phyloP scores from a whole-genome alignment of 768 basidiomycete genomes.

The Termitomyces sp. region DNA sequence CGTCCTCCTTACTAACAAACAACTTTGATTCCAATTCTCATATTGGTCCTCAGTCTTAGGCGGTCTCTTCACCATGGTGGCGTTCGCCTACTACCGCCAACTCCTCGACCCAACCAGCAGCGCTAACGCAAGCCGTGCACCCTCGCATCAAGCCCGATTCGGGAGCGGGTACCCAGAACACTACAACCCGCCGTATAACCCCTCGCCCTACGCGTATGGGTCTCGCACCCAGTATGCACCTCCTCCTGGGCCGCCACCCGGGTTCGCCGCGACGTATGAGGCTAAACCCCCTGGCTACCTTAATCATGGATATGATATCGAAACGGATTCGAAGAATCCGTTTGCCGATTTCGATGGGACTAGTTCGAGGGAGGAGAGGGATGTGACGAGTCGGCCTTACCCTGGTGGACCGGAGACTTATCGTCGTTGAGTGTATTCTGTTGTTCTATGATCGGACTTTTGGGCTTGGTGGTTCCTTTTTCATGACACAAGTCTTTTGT shows the following conservation, averaged over 20 bases:
- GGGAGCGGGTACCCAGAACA: constrained; percentile 38
- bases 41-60: constrained; percentile 41
- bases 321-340: constrained; percentile 50
- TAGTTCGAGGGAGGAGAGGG: constrained; percentile 31
- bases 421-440: constrained; percentile 7
- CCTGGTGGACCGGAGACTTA: constrained; percentile 31
- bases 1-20: constrained; percentile 21
- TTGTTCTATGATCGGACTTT: not conserved
- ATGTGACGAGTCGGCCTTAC: constrained; percentile 37
- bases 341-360: constrained; percentile 48
- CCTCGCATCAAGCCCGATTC: constrained; percentile 34
- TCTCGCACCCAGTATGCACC: constrained; percentile 36
- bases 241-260: constrained; percentile 46
- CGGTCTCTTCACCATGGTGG: constrained; percentile 58
- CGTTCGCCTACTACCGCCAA: constrained; percentile 75
- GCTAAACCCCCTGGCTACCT: constrained; percentile 50
- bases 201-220: constrained; percentile 27
- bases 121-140: constrained; percentile 47
- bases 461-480: not conserved
- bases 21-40: not conserved
- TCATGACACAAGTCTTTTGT: not conserved
- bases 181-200: constrained; percentile 60
- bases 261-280: constrained; percentile 30
- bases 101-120: constrained; percentile 62
- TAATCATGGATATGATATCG: constrained; percentile 35